Conservation (phyloP, 179 eudicot species). For the Silene vulgaris region DNA sequence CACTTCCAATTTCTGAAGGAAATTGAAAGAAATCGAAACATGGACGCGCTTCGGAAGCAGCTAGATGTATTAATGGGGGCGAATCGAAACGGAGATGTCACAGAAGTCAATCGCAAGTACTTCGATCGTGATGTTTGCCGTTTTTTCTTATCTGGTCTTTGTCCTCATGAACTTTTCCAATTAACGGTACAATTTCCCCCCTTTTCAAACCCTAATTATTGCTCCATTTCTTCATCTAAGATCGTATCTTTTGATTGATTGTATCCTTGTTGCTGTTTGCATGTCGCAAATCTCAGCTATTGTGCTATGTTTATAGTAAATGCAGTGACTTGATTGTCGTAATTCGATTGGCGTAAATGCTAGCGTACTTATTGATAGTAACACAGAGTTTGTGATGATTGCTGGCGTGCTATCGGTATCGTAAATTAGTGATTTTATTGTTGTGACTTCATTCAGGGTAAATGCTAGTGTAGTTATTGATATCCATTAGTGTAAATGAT, state of each 20-base stretch:
- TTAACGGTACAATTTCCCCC: constrained; percentile 49
- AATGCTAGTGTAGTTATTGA: neutral
- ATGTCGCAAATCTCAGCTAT: neutral
- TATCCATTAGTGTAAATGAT: neutral
- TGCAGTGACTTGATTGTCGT: neutral
- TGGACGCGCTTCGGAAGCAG: constrained; percentile 96
- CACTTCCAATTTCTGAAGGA: neutral
- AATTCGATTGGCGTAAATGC: too few species aligned
- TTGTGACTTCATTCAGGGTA: too few species aligned
- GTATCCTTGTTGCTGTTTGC: neutral
- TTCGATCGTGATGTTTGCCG: constrained; percentile 97
- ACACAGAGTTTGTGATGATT: neutral
- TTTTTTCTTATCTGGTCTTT: constrained; percentile 79
- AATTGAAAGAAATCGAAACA: constrained; percentile 20
- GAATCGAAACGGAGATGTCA: constrained; percentile 85
- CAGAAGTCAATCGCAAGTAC: constrained; percentile 79
- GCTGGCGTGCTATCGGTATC: too few species aligned
- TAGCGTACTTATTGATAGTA: too few species aligned
- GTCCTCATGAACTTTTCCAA: constrained; percentile 98
- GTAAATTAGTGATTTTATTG: neutral
- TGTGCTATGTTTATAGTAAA: neutral
- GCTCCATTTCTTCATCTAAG: neutral
- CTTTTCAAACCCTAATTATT: constrained; percentile 11
- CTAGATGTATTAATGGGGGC: constrained; percentile 96
- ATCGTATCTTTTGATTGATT: neutral